phyloP scores from a whole-genome alignment of 2,329 filamentous ascomycete species.

The Cercospora sesami region DNA sequence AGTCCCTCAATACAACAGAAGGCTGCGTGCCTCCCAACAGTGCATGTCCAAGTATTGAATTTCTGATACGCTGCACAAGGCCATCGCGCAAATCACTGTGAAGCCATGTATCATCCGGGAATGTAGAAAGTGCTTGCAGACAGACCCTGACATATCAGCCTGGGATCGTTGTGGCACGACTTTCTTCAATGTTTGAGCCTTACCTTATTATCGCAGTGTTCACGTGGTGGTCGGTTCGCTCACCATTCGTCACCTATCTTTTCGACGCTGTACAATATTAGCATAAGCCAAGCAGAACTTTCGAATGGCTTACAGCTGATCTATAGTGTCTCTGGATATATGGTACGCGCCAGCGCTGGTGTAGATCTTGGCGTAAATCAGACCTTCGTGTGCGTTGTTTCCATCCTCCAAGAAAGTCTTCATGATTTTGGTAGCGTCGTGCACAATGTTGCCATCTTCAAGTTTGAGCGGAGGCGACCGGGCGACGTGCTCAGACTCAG shows the following conservation, averaged over 20 bases:
- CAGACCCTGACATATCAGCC: too few relatives aligned
- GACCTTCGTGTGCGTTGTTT: background rate
- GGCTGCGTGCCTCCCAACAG: background rate
- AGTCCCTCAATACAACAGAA: background rate
- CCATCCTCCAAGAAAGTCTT: background rate
- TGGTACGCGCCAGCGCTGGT: background rate
- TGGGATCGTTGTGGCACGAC: too few relatives aligned
- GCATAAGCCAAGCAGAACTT: background rate
- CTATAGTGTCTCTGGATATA: background rate
- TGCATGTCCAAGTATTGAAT: too few relatives aligned
- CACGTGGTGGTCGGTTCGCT: too few relatives aligned
- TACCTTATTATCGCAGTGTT: too few relatives aligned
- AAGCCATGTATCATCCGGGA: too few relatives aligned
- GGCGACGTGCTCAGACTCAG: background rate
- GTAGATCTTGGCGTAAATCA: background rate
- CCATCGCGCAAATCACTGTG: too few relatives aligned
- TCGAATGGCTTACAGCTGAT: background rate
- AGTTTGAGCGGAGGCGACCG: background rate
- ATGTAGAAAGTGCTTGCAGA: too few relatives aligned
- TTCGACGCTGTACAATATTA: background rate
- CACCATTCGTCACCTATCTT: too few relatives aligned
- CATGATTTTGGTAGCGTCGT: background rate
- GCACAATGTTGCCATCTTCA: background rate
- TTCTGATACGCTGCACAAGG: too few relatives aligned
- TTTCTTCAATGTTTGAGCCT: too few relatives aligned